Conservation (phyloP, 495 filamentous ascomycete species). For the Viridothelium virens region DNA sequence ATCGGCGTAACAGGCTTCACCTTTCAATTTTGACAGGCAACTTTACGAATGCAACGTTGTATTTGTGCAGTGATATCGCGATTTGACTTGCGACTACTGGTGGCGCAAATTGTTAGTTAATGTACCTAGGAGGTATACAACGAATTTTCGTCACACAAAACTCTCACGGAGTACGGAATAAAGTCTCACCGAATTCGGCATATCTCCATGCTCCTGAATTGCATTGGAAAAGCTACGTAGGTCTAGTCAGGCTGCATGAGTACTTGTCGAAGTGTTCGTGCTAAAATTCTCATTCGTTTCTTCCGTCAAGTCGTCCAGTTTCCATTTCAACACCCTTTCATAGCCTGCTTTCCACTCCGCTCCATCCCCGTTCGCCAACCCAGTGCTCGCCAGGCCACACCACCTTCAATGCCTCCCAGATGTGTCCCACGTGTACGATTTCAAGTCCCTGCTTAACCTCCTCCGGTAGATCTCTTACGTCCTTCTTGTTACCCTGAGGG, state of each 20-base stretch:
- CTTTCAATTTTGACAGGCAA: background rate
- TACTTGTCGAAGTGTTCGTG: too few species aligned
- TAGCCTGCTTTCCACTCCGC: constrained; percentile 55
- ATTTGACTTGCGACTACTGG: background rate
- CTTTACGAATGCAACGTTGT: too few species aligned
- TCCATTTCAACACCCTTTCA: constrained; percentile 31
- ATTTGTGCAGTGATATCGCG: too few species aligned
- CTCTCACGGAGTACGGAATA: background rate
- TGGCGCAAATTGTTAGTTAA: background rate
- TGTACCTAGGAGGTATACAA: background rate
- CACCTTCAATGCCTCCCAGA: constrained; percentile 77
- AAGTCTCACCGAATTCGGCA: background rate
- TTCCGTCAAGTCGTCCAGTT: background rate
- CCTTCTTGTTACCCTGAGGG: constrained; percentile 82
- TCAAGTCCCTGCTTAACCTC: constrained; percentile 84
- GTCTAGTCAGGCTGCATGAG: too few species aligned
- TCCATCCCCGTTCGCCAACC: constrained; percentile 60
- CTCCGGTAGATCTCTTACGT: constrained; percentile 81
- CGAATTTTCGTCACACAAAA: background rate
- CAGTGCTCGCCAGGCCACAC: constrained; percentile 81
- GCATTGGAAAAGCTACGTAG: too few species aligned
- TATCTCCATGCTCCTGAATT: background rate
- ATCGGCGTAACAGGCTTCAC: too few species aligned
- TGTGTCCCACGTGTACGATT: constrained; percentile 84
- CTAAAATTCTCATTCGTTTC: background rate